Base-by-base conservation (phyloP, 2,329 filamentous ascomycete species). In the Verticillium tricorpus region DNA sequence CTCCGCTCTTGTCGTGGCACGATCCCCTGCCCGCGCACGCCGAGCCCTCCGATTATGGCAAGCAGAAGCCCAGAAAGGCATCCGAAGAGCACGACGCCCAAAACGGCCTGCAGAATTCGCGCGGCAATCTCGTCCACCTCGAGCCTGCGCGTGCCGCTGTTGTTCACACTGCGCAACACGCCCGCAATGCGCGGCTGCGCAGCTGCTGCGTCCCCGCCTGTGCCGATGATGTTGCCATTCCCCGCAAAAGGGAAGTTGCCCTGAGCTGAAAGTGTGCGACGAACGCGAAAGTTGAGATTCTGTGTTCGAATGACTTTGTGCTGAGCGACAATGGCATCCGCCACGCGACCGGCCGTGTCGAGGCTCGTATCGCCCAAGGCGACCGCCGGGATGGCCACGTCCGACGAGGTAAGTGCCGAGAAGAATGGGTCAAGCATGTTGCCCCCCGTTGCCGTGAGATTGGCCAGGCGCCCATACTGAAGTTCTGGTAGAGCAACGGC, bases 281-380 rank as follows among this genome's bases (percentile, higher is more conserved):
- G 59, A 5, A 63, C 60, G 35, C 67, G 60, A 54, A 64, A 56
- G 60, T 70, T 75, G 52, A 77, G 60, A 1, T 70, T 69, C 59
- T 77, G 76, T 0, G 76, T 68, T 12, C 73, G 70, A 37, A 77
- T 71, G 19, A 78, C 67, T 34, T 70, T 68, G 62, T 78, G 76
- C 58, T 78, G 76, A 22, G 64, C 64, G 17, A 70, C 56, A 39
- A 78, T 75, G 28, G 73, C 73, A 56, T 70, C 69, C n/a, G 67
- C 66, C 1, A 75, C 69, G 35, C 25, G 34, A 8, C 63, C 66
- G 57, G 62, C 63, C 37, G 19, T 60, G 37, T 25, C 66, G 17
- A 56, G 65, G 34, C 40, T 64, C 56, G 57, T 58, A 60, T 67
- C 63, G 3, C 68, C 68, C 1, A 78, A 68, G 6, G 61, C 60